A percentile compares a stretch with the other conserved stretches of the same genome.
Conservation (phyloP, 2,329 filamentous ascomycete genomes). For the Trichophyton benhamiae region DNA sequence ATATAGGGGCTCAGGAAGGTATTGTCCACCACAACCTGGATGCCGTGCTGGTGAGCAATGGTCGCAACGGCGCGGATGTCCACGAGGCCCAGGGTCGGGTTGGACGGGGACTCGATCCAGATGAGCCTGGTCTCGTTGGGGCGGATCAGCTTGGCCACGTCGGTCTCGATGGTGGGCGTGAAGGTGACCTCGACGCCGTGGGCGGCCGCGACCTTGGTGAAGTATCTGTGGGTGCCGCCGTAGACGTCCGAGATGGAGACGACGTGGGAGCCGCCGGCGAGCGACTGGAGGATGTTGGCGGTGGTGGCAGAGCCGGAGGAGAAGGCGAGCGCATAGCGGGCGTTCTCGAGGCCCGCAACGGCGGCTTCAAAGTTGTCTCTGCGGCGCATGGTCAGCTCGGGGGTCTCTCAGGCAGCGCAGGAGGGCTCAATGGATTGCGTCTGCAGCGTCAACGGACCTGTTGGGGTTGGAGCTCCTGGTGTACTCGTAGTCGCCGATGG, state of each 20-base stretch:
- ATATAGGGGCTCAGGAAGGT: conserved; percentile 95
- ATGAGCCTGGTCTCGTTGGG: conserved; percentile 74
- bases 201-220: conserved; percentile 90
- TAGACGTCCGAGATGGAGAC: conserved; percentile 97
- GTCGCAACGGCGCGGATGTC: conserved; percentile 79
- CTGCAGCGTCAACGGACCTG: conserved; percentile 32
- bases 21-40: conserved; percentile 97
- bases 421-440: too few relatives aligned
- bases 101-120: conserved; percentile 94
- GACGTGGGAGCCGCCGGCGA: conserved; percentile 83
- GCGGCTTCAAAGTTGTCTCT: conserved; percentile 85
- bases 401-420: too few relatives aligned
- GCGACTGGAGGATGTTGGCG: conserved; percentile 80
- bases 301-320: conserved; percentile 89
- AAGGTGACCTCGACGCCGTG: conserved; percentile 94
- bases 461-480: conserved; percentile 90
- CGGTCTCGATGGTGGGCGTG: conserved; percentile 78
- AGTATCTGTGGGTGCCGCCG: conserved; percentile 95
- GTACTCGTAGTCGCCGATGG: conserved; percentile 85
- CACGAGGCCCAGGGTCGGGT: conserved; percentile 84
- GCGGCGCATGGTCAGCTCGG: background rate
- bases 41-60: conserved; percentile 73
- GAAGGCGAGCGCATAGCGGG: conserved; percentile 85
- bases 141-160: conserved; percentile 73
- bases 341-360: conserved; percentile 83